Conservation (phyloP, 371 early-diverging fungal species). For the Chytridium lagenaria region DNA sequence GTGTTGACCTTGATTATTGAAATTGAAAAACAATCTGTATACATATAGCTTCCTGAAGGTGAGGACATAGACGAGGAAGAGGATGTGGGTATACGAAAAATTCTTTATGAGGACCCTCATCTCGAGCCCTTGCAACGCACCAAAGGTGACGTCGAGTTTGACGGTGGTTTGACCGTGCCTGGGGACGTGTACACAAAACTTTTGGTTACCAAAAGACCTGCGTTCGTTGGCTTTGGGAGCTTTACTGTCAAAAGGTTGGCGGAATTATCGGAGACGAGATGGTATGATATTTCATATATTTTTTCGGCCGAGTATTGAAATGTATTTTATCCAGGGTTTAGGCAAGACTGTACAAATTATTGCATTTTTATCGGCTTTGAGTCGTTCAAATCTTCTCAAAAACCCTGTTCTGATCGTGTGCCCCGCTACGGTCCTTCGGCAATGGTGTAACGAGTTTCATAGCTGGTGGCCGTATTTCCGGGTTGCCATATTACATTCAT, state of each 20-base stretch:
- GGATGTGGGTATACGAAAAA: too few relatives aligned
- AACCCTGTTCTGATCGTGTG: slow-evolving; percentile 81
- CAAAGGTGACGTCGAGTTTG: slow-evolving; percentile 65
- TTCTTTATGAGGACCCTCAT: slow-evolving; percentile 60
- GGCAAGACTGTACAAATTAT: slow-evolving; percentile 98
- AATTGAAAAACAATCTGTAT: too few relatives aligned
- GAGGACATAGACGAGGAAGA: slow-evolving; percentile 21
- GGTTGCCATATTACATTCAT: slow-evolving; percentile 85
- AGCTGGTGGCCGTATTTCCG: slow-evolving; percentile 95
- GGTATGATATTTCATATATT: slow-evolving; percentile 35
- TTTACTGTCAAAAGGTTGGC: slow-evolving; percentile 86
- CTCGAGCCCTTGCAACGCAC: slow-evolving; percentile 41
- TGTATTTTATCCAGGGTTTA: too few relatives aligned
- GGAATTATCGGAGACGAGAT: slow-evolving; percentile 99
- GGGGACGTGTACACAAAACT: slow-evolving; percentile 84
- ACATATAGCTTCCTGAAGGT: background rate
- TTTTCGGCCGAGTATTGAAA: background rate
- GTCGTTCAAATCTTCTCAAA: slow-evolving; percentile 62
- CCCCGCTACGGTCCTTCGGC: slow-evolving; percentile 94
- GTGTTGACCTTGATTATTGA: slow-evolving; percentile 14
- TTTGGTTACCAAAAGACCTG: slow-evolving; percentile 93
- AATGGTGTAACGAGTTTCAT: slow-evolving; percentile 97
- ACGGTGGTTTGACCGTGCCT: slow-evolving; percentile 72
- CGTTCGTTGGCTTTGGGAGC: slow-evolving; percentile 91
- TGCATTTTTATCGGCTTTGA: slow-evolving; percentile 77